Base-by-base conservation (phyloP, 306 rosid genomes). In the Cucurbita moschata region DNA sequence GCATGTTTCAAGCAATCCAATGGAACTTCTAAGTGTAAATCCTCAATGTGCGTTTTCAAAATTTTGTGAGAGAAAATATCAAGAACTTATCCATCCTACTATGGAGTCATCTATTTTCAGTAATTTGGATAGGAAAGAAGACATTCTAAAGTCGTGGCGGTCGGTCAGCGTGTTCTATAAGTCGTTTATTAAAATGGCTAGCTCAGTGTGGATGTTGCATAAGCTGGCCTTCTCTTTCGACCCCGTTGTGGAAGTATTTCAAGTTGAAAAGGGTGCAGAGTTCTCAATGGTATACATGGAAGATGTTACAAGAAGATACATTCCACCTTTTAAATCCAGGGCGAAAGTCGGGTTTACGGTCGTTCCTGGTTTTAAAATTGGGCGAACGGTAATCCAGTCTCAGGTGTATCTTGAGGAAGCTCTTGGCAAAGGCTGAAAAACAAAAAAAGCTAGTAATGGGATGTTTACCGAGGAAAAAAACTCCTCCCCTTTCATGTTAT, bases 211-310 rank as follows among this genome's bases (percentile, higher is more conserved):
- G 99, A 86, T 92, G 10, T 81, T 94, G 38, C 99, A 94, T 81
- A 87, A 85, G 85, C 71, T 94, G 81, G 91, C 96, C n/a, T 82
- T 59, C 76, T 85, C 88, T 6, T 94, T 94, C 61, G 88, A 91
- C 79, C 97, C 95, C 0, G 78, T 63, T 0, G 96, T 89, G 30
- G 95, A 94, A 83, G 84, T 94, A 52, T 94, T 91, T 77, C 97
- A 84, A 84, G 86, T 94, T 56, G 97, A 94, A 82, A 82, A 83
- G 66, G 96, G 93, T 10, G 84, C 82, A 50, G 97, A 94, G 68
- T 94, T 94, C 81, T 90, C 97, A 2, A 80, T 85, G 81, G 84
- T 94, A 30, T 91, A 83, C 79, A 94, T 94, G 98, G 97, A 91
- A 74, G 98, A 89, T 76, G 88, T 90, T 43, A 94, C 92, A 1